These are phyloP conservation scores for Oemleria cerasiformis DNA, from an alignment of 306 rosid species.

Conservation along the genomic window DNA sequence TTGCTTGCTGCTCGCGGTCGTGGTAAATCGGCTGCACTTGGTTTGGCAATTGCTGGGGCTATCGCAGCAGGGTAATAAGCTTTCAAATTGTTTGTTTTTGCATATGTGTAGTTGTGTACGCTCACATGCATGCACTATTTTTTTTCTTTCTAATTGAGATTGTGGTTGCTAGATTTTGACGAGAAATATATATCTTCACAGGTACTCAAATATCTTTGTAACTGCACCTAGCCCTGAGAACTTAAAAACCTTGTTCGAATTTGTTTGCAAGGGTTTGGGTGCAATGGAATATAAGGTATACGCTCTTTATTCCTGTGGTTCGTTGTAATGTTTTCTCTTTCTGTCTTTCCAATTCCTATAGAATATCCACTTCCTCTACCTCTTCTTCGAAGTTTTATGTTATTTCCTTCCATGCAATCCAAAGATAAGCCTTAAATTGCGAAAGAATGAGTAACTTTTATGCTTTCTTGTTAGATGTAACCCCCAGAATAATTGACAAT, in stretches of 20 bases:
- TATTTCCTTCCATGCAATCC: no score
- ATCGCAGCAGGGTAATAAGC: slow-evolving; percentile 78
- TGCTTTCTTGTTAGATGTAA: not conserved
- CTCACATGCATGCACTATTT: not conserved
- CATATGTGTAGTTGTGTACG: not conserved
- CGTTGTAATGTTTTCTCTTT: not conserved
- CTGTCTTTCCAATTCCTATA: not conserved
- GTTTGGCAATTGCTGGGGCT: slow-evolving; percentile 94
- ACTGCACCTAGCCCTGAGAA: slow-evolving; percentile 98
- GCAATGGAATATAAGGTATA: slow-evolving; percentile 87
- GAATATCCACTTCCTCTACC: no score
- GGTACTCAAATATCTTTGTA: slow-evolving; percentile 91
- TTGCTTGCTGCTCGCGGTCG: slow-evolving; percentile 96
- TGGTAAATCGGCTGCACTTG: slow-evolving; percentile 97
- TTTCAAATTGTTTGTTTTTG: not conserved
- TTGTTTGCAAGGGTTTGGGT: slow-evolving; percentile 75
- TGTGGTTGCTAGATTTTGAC: no score
- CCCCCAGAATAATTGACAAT: not conserved
- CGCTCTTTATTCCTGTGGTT: slow-evolving; percentile 4
- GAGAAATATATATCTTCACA: slow-evolving; percentile 33
- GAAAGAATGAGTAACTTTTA: no score
- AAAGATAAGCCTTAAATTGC: no score
- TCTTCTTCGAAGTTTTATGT: no score
- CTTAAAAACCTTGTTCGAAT: slow-evolving; percentile 85
- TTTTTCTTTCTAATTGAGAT: no score